Conservation (phyloP, 108 stramenopile genomes). For the Stephanodiscus triporus region DNA sequence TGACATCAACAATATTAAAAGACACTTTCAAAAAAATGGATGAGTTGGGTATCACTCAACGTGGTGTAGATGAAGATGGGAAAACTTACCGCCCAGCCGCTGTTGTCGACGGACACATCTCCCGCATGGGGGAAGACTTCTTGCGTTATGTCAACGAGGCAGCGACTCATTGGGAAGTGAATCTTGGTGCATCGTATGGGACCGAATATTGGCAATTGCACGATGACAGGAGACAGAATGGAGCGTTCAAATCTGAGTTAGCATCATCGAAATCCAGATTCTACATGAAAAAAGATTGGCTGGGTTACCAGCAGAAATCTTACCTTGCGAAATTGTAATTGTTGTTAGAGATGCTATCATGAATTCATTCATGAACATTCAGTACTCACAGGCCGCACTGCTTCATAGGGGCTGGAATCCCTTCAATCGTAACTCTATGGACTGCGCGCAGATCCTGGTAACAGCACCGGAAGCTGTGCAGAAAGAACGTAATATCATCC, state of each 20-base stretch:
- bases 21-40: neutral
- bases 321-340: neutral
- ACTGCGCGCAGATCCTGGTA: neutral
- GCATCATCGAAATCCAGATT: neutral
- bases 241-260: too few relatives aligned
- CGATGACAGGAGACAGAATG: too few relatives aligned
- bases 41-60: neutral
- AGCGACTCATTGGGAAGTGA: neutral
- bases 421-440: neutral
- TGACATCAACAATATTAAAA: neutral
- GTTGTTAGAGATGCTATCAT: neutral
- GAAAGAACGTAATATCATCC: too few relatives aligned
- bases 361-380: neutral
- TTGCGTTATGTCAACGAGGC: neutral
- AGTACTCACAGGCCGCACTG: neutral
- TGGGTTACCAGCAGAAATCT: neutral
- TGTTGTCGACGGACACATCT: neutral
- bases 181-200: too few relatives aligned
- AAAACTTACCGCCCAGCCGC: neutral
- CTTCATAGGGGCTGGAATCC: neutral
- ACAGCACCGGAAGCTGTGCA: neutral
- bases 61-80: neutral
- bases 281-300: neutral
- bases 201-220: too few relatives aligned
- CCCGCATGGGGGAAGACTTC: neutral